Percentiles rank a stretch among this genome's conserved stretches.
Conservation (phyloP, 1,139 yeast species). For the Nakaseomyces uthaithaninus region DNA sequence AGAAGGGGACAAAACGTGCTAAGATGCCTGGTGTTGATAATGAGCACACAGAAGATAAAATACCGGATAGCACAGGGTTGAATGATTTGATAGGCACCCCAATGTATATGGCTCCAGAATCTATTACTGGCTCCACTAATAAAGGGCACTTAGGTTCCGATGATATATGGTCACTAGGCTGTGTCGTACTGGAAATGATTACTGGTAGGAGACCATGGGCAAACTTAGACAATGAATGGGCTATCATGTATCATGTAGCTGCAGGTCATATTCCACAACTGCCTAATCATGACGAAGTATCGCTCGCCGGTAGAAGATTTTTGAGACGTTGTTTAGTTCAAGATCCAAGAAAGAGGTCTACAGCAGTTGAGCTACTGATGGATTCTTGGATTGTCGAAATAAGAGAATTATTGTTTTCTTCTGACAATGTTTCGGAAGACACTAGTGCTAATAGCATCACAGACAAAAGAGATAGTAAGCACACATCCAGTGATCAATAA, state of each 20-base stretch:
- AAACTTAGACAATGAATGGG: conserved; percentile 93
- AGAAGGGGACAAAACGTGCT: conserved; percentile 33
- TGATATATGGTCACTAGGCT: conserved; percentile 80
- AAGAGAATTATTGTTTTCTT: conserved; percentile 57
- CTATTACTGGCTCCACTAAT: conserved; percentile 65
- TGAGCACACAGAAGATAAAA: conserved; percentile 6
- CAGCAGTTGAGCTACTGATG: conserved; percentile 74
- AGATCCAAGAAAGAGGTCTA: conserved; percentile 70
- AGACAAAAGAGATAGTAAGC: conserved; percentile 5
- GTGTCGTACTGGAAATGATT: conserved; percentile 76
- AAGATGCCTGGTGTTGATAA: conserved; percentile 5
- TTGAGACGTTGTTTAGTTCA: conserved; percentile 71
- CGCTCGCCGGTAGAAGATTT: conserved; percentile 64
- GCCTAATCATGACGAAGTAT: conserved; percentile 71
- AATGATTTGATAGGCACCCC: conserved; percentile 83
- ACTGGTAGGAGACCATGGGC: conserved; percentile 86
- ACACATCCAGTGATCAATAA: too few species aligned
- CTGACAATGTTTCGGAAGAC: conserved; percentile 6
- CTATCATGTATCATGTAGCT: conserved; percentile 96
- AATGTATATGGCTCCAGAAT: conserved; percentile 98
- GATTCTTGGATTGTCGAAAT: conserved; percentile 88
- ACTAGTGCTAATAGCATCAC: background rate
- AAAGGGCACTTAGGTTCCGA: conserved; percentile 62
- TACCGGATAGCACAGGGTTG: conserved; percentile 6
- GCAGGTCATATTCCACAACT: conserved; percentile 88